phyloP scores from a whole-genome alignment of 2,329 filamentous ascomycete species.

The Emmonsia crescens region DNA sequence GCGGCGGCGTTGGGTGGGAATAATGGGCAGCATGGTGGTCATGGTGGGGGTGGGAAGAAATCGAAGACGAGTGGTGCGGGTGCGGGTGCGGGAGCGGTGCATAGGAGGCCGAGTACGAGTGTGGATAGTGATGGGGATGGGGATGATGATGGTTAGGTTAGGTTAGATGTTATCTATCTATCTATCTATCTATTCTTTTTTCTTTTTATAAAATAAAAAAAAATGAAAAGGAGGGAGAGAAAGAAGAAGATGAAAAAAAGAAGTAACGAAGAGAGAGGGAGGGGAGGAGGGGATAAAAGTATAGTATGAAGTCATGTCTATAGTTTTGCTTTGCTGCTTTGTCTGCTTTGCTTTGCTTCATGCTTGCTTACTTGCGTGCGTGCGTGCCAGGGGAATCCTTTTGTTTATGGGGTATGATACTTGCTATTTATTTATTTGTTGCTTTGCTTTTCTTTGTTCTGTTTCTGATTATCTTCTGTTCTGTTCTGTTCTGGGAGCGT shows the following conservation, averaged over 20 bases:
- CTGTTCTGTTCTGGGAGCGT: not conserved
- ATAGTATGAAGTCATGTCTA: constrained; percentile 7
- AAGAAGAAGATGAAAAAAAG: not conserved
- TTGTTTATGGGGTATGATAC: not conserved
- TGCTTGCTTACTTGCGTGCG: constrained; percentile 6
- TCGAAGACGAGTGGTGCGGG: constrained; percentile 31
- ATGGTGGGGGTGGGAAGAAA: constrained; percentile 36
- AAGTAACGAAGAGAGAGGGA: not conserved
- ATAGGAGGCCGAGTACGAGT: constrained; percentile 33
- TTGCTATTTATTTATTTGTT: not conserved
- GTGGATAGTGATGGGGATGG: constrained; percentile 46
- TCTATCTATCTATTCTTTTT: constrained; percentile 17
- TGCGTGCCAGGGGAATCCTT: constrained; percentile 9
- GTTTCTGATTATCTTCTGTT: not conserved
- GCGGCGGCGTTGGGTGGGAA: constrained; percentile 10
- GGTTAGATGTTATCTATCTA: constrained; percentile 22
- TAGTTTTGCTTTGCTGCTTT: constrained; percentile 8
- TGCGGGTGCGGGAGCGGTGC: not conserved
- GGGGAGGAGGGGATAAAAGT: not conserved
- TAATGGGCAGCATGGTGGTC: constrained; percentile 30
- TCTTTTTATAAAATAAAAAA: constrained; percentile 9
- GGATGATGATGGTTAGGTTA: constrained; percentile 38
- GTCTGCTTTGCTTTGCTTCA: constrained; percentile 17
- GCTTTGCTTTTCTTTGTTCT: not conserved
- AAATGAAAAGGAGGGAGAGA: not conserved